These are phyloP conservation scores for Eremochloa ophiuroides DNA, from an alignment of 176 grass and related monocot genomes.

Conservation along the genomic window DNA sequence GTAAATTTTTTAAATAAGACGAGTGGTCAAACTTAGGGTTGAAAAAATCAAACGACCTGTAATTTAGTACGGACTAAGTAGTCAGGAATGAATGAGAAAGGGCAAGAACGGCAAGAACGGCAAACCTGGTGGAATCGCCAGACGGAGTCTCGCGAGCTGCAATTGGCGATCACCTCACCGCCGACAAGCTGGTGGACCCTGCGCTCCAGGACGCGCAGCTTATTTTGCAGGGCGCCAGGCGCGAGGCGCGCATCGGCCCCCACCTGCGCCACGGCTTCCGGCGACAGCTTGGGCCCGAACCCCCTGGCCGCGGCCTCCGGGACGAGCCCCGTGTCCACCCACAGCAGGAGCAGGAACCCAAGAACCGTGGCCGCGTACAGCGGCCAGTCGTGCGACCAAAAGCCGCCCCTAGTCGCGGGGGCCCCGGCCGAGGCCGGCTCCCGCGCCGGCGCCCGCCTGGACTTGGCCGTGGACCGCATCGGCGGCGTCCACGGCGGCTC, in stretches of 20 bases:
- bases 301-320: conserved; percentile 39
- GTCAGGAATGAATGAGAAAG: neutral
- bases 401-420: neutral
- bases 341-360: conserved; percentile 44
- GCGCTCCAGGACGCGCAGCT: conserved; percentile 40
- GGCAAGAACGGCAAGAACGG: neutral
- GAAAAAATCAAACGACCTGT: no score
- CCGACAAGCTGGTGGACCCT: conserved; percentile 28
- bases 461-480: conserved; percentile 50
- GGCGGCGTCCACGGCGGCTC: conserved; percentile 44
- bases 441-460: conserved; percentile 1
- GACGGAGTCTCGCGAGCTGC: conserved; percentile 50
- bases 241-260: conserved; percentile 44
- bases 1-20: no score
- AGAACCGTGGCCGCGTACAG: conserved; percentile 33
- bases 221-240: conserved; percentile 28
- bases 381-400: neutral
- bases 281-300: conserved; percentile 48
- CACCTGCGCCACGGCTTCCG: conserved; percentile 28
- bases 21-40: no score
- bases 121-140: conserved; percentile 76
- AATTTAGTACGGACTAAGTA: no score
- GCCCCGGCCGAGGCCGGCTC: neutral
- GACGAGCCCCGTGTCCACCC: conserved; percentile 54
- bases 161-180: conserved; percentile 39